A percentile compares a stretch with the other conserved stretches of the same genome.
phyloP scores from a whole-genome alignment of 768 basidiomycete genomes.

The Pleurotus eryngii region DNA sequence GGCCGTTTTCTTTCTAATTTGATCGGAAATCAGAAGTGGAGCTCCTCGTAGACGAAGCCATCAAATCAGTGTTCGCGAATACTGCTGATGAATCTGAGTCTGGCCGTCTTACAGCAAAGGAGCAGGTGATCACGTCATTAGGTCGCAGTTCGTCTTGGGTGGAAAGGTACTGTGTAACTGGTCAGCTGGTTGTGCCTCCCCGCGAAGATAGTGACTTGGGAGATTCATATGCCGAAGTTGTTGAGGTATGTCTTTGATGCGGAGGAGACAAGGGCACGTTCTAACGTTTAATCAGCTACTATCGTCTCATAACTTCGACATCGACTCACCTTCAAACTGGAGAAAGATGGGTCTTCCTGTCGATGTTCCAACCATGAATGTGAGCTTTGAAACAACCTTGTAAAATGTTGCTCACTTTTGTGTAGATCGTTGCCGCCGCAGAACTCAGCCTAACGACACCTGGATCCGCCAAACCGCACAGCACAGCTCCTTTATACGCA shows the following conservation, averaged over 20 bases:
- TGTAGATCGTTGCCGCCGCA: conserved; percentile 67
- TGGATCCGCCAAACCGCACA: conserved; percentile 32
- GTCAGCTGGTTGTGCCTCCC: conserved; percentile 59
- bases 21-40: conserved; percentile 54
- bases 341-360: conserved; percentile 79
- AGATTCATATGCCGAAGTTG: conserved; percentile 27
- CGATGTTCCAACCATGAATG: conserved; percentile 80
- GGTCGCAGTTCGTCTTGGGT: conserved; percentile 68
- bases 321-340: conserved; percentile 57
- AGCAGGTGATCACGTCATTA: conserved; percentile 52
- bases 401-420: conserved; percentile 5
- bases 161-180: conserved; percentile 65
- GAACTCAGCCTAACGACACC: conserved; percentile 46
- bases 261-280: neutral
- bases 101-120: conserved; percentile 8
- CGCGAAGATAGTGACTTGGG: conserved; percentile 27
- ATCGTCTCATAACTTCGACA: conserved; percentile 23
- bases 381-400: conserved; percentile 33
- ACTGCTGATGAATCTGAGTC: conserved; percentile 1
- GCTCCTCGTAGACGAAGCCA: conserved; percentile 49
- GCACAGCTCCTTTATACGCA: conserved; percentile 59
- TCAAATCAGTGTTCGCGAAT: conserved; percentile 38
- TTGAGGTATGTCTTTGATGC: conserved; percentile 24
- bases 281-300: neutral
- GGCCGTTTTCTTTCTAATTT: too few species aligned